phyloP scores from a whole-genome alignment of 345 rosid genomes.

The Ceriops decandra region DNA sequence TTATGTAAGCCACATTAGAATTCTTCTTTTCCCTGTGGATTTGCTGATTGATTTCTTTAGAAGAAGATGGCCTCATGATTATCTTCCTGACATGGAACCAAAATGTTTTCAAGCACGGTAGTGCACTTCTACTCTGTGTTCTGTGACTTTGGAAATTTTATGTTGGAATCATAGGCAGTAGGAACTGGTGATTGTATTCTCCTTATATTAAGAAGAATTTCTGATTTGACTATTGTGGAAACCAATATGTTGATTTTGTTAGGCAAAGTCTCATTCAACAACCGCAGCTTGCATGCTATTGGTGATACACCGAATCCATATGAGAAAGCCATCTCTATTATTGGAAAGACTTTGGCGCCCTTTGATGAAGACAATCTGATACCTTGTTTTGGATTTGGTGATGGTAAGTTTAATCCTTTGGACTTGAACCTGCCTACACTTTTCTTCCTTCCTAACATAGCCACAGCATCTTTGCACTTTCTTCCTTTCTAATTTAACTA shows the following conservation, averaged over 20 bases:
- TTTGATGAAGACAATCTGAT: conserved; percentile 84
- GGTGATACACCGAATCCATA: conserved; percentile 65
- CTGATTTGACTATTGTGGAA: conserved; percentile 3
- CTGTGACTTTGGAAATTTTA: no score
- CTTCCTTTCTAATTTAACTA: background rate
- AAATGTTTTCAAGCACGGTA: no score
- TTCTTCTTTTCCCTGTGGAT: no score
- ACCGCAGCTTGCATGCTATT: conserved; percentile 56
- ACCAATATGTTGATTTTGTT: conserved; percentile 17
- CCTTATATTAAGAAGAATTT: background rate
- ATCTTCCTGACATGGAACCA: no score
- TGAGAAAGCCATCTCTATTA: conserved; percentile 67
- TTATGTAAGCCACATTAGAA: no score
- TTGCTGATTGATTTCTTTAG: no score
- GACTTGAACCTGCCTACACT: background rate
- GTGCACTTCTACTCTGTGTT: no score
- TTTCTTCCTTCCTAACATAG: background rate
- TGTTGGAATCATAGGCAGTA: no score
- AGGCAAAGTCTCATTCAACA: conserved; percentile 57
- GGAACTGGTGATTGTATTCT: background rate
- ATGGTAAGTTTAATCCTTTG: conserved; percentile 33
- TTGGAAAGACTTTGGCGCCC: conserved; percentile 73
- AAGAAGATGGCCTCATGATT: no score
- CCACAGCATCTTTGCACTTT: background rate
- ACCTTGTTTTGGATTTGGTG: conserved; percentile 91